phyloP scores from a whole-genome alignment of 2,329 filamentous ascomycete species.

The Alternaria ventricosa region DNA sequence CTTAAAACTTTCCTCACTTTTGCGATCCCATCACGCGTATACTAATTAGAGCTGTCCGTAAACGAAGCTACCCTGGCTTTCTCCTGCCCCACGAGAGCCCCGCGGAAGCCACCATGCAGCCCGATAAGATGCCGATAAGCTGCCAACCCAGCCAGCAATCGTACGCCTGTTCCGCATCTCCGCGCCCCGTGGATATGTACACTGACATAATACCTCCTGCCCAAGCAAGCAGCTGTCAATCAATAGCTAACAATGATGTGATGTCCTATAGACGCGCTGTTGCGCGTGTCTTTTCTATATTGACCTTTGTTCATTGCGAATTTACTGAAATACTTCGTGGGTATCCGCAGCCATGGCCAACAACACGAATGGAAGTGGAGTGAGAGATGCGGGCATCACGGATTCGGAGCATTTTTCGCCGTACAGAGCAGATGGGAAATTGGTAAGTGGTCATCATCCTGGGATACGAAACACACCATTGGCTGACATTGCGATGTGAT shows the following conservation, averaged over 20 bases:
- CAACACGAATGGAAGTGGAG: constrained; percentile 12
- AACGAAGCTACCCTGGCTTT: background rate
- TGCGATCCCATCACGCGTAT: background rate
- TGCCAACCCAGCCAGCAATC: background rate
- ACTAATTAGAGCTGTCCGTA: background rate
- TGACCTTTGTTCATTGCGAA: background rate
- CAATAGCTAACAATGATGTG: constrained; percentile 50
- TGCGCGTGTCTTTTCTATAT: constrained; percentile 18
- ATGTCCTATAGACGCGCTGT: background rate
- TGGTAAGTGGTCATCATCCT: constrained; percentile 48
- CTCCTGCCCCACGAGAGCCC: constrained; percentile 3
- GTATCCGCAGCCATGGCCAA: background rate
- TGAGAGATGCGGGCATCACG: background rate
- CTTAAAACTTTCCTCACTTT: background rate
- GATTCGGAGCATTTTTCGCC: constrained; percentile 62
- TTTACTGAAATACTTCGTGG: background rate
- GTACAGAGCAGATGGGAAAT: constrained; percentile 64
- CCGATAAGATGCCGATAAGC: constrained; percentile 12
- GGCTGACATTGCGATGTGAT: background rate
- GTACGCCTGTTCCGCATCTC: constrained; percentile 35
- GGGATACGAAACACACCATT: background rate
- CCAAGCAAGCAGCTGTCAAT: constrained; percentile 1
- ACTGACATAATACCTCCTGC: constrained; percentile 21
- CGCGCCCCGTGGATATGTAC: constrained; percentile 46
- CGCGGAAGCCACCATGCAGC: constrained; percentile 7